Conservation (phyloP, 2,329 filamentous ascomycete species). For the Mariannaea sp. region DNA sequence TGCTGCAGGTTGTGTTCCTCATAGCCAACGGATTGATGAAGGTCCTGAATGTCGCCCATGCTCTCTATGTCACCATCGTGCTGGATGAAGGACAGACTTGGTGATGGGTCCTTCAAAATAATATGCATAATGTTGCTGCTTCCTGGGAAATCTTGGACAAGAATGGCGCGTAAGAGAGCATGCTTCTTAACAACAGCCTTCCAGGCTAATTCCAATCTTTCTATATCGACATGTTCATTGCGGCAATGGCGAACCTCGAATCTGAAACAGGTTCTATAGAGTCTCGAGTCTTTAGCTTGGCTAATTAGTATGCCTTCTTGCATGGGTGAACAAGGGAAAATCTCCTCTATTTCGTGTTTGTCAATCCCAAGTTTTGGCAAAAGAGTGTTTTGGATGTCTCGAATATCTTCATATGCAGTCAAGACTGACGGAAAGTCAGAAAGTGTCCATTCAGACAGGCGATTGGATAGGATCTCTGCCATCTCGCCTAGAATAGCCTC, state of each 20-base stretch:
- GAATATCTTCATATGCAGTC: no score
- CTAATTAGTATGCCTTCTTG: conserved; percentile 16
- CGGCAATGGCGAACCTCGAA: background rate
- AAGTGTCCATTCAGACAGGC: no score
- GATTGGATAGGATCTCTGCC: no score
- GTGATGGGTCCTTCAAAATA: background rate
- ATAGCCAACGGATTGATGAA: background rate
- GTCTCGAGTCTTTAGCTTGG: conserved; percentile 1
- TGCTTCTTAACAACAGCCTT: background rate
- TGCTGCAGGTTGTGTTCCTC: background rate
- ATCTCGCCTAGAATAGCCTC: no score
- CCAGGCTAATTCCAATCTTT: background rate
- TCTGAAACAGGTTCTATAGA: background rate
- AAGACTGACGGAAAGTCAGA: no score
- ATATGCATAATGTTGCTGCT: background rate
- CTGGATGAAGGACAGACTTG: background rate
- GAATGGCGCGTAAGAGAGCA: background rate
- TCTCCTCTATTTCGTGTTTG: conserved; percentile 3
- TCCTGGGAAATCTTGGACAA: background rate
- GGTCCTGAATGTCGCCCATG: background rate
- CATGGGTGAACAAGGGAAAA: conserved; percentile 14
- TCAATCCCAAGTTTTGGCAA: no score
- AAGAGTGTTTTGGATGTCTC: no score
- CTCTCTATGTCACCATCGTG: background rate
- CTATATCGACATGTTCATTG: background rate